Base-by-base conservation (phyloP, 371 early-diverging fungal genomes). In the Actinomortierella ambigua region DNA sequence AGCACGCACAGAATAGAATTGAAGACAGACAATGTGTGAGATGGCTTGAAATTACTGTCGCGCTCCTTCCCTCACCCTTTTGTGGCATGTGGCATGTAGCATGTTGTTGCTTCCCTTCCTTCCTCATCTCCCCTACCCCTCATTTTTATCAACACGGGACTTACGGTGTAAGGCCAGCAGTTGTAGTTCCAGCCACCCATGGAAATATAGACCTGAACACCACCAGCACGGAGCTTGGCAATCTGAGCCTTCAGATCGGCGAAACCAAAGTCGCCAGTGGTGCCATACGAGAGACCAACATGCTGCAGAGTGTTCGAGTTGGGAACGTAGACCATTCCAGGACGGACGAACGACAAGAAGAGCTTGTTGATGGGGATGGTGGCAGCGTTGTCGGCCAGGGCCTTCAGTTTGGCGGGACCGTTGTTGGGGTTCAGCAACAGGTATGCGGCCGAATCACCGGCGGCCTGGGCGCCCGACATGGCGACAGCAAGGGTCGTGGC, bases 171-270 rank as follows among this genome's bases (percentile, higher is more conserved):
- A 43, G 75, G 75, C 63, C 66, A 73, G 67, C 75, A 73, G 23
- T 67, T 67, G 50, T 73, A 73, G 58, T 73, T 73, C 75, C 75
- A 73, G 43, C 75, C 75, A 59, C 75, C 75, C 24, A 73, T 67
- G 0, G 75, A 73, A 23, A 73, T 54, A 51, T 66, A 73, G 44
- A 67, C 67, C 28, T 73, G 67, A 18, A 73, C 75, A 34, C 75
- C 75, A 11, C 41, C 50, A 27, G 75, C 63, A 39, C 60, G 63
- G 24, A 73, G 57, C 15, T 50, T 50, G 26, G 75, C 44, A 46
- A 73, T 57, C 1, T 42, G 46, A n/a, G 63, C 43, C 61, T 73
- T 73, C 53, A 73, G 63, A 41, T 73, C 75, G 4, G 75, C 75
- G 42, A 73, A 73, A 53, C 75, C 75, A 40, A 26, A 73, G 42